These are phyloP conservation scores for Sindora glabra DNA, from an alignment of 306 rosid genomes.

Conservation along the genomic window DNA sequence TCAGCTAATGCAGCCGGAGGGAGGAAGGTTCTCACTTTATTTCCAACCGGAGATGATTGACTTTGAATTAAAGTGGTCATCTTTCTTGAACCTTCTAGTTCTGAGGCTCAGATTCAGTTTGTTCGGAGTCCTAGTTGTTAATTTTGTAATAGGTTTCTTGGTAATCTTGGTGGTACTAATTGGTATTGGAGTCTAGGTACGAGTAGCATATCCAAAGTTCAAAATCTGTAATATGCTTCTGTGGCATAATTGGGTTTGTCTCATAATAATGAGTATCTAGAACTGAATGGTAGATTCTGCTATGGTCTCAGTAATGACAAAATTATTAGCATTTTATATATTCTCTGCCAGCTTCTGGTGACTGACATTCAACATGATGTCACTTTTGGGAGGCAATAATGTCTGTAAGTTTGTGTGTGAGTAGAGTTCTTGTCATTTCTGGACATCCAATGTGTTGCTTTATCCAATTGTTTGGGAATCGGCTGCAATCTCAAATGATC, in stretches of 20 bases:
- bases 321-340: slow-evolving; percentile 18
- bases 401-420: slow-evolving; percentile 15
- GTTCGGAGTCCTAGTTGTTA: slow-evolving; percentile 26
- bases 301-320: slow-evolving; percentile 24
- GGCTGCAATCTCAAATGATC: slow-evolving; percentile 17
- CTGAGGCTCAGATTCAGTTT: slow-evolving; percentile 28
- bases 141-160: slow-evolving; percentile 18
- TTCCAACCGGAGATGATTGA: slow-evolving; percentile 92
- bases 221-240: slow-evolving; percentile 16
- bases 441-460: slow-evolving; percentile 11
- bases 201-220: slow-evolving; percentile 33
- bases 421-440: slow-evolving; percentile 6
- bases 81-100: neutral
- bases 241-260: no score
- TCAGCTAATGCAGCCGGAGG: slow-evolving; percentile 75
- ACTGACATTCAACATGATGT: slow-evolving; percentile 39
- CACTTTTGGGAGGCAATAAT: slow-evolving; percentile 28
- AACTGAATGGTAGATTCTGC: slow-evolving; percentile 4
- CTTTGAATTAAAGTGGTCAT: slow-evolving; percentile 21
- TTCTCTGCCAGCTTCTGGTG: slow-evolving; percentile 38
- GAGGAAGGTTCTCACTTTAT: slow-evolving; percentile 83
- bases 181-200: slow-evolving; percentile 29
- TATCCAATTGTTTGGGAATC: slow-evolving; percentile 17
- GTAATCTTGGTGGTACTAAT: slow-evolving; percentile 26
- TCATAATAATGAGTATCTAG: slow-evolving; percentile 2